Percentiles rank a stretch among this genome's conserved stretches.
Evolutionary conservation across 371 early-diverging fungal genomes (phyloP).

Genomic region (Mucor sp.): DNA sequence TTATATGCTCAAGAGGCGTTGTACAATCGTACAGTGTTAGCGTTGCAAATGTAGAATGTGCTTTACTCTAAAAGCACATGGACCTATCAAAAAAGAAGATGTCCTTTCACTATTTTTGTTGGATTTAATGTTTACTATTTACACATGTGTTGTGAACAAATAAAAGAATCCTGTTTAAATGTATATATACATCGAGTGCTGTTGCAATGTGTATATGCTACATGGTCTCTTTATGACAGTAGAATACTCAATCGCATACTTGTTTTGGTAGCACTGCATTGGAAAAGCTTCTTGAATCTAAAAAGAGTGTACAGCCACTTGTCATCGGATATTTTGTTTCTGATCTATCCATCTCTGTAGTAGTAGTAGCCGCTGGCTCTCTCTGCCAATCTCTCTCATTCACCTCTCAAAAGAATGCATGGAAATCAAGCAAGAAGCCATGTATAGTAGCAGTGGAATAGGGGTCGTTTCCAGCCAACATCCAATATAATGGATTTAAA

Average conservation of each 20-base stretch:
- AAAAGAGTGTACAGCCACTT: background rate
- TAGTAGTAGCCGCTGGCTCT: too few species aligned
- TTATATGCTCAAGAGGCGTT: background rate
- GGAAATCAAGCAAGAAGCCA: background rate
- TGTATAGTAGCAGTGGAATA: background rate
- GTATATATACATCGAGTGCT: background rate
- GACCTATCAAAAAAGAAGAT: background rate
- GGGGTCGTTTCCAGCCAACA: background rate
- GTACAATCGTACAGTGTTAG: background rate
- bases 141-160: background rate
- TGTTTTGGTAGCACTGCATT: background rate
- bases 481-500: background rate
- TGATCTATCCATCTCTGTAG: background rate
- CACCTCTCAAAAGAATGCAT: background rate
- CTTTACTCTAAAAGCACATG: background rate
- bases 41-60: background rate
- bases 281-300: background rate
- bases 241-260: background rate
- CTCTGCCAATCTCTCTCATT: too few species aligned
- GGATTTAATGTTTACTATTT: background rate
- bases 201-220: background rate
- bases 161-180: background rate
- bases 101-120: background rate
- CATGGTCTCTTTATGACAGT: background rate
- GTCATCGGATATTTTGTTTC: background rate